Percentiles rank a stretch among this genome's conserved stretches.
Evolutionary conservation across 768 basidiomycete species (phyloP).

Genomic region (Rhodotorula sphaerocarpa): DNA sequence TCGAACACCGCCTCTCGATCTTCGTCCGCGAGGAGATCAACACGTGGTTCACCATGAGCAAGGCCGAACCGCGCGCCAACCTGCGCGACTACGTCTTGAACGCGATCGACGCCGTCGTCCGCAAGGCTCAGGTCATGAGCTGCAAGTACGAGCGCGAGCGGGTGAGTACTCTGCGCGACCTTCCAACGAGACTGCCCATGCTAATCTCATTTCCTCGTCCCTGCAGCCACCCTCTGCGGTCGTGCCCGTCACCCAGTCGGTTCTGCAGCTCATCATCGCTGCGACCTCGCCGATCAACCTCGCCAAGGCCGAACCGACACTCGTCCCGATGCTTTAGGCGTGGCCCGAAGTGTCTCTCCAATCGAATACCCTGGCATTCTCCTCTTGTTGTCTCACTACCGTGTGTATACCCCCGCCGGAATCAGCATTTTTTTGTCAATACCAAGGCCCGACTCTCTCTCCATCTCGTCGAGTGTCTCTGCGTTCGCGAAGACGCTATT

Average conservation of each 20-base stretch:
- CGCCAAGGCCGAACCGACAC: conserved; percentile 74
- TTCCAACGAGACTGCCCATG: conserved; percentile 38
- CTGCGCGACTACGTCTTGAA: conserved; percentile 48
- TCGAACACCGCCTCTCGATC: conserved; percentile 83
- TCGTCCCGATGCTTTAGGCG: conserved; percentile 62
- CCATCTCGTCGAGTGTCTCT: too few species aligned
- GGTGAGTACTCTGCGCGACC: conserved; percentile 46
- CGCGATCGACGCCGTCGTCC: conserved; percentile 62
- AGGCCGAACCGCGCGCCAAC: conserved; percentile 52
- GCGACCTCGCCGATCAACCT: conserved; percentile 81
- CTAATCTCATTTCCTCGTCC: neutral
- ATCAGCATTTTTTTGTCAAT: too few species aligned
- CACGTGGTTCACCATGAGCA: conserved; percentile 57
- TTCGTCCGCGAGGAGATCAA: conserved; percentile 89
- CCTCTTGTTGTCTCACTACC: neutral
- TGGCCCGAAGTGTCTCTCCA: too few species aligned
- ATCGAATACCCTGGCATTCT: too few species aligned
- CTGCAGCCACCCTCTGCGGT: conserved; percentile 42
- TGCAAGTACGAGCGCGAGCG: conserved; percentile 80
- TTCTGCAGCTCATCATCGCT: conserved; percentile 69
- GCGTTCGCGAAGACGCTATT: too few species aligned
- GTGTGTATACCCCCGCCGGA: too few species aligned
- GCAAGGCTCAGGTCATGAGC: conserved; percentile 70
- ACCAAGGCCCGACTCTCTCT: too few species aligned
- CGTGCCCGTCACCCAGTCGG: conserved; percentile 55